Conservation (phyloP, 805 yeast genomes). For the Lipomyces mesembrius region DNA sequence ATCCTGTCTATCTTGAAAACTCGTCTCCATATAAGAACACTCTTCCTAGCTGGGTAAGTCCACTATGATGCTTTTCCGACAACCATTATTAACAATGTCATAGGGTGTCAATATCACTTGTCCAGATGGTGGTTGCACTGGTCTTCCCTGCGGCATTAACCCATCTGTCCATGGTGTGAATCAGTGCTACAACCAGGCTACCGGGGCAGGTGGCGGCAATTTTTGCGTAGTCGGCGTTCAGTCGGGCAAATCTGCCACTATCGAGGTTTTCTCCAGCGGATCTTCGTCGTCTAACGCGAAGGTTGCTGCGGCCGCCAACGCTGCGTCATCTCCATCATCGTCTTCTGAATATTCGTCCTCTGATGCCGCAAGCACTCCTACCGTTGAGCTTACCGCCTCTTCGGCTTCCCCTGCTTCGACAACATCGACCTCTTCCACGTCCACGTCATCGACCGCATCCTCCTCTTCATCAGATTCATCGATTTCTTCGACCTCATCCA, state of each 20-base stretch:
- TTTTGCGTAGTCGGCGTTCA: conserved; percentile 84
- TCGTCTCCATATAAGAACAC: conserved; percentile 57
- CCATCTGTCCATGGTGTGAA: conserved; percentile 68
- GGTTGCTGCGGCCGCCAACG: conserved; percentile 4
- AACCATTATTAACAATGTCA: conserved; percentile 51
- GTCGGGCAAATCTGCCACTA: conserved; percentile 63
- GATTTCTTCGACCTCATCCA: background rate
- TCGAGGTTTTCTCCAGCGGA: conserved; percentile 62
- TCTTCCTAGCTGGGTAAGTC: conserved; percentile 29
- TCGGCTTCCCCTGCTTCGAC: background rate
- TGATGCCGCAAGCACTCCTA: background rate
- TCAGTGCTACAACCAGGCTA: conserved; percentile 53
- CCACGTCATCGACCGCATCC: background rate
- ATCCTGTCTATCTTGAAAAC: conserved; percentile 76
- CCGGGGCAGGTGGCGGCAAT: conserved; percentile 69
- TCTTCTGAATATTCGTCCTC: background rate
- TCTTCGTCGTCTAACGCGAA: conserved; percentile 7
- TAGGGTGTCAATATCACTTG: conserved; percentile 79
- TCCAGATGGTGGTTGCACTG: conserved; percentile 70
- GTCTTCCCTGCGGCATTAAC: conserved; percentile 81
- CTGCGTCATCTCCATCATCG: conserved; percentile 5
- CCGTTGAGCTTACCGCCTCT: conserved; percentile 8
- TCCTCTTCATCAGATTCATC: too few relatives aligned
- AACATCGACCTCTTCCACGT: conserved; percentile 8
- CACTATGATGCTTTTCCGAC: background rate